Conservation (phyloP, 345 rosid genomes). For the Heritiera fomes region DNA sequence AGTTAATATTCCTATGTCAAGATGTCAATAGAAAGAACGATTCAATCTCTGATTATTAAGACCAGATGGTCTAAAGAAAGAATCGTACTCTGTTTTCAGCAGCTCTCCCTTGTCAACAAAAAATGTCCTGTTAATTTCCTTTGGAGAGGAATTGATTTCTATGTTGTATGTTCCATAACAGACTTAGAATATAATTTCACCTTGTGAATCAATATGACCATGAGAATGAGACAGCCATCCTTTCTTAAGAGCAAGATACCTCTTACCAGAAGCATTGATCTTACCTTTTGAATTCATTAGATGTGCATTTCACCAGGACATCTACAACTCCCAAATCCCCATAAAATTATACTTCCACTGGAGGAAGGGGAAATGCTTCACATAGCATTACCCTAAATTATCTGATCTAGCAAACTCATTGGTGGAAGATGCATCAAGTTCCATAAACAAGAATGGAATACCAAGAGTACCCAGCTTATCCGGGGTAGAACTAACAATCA, state of each 20-base stretch:
- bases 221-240: slow-evolving; percentile 69
- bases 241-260: slow-evolving; percentile 54
- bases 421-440: slow-evolving; percentile 55
- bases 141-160: slow-evolving; percentile 42
- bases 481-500: slow-evolving; percentile 51
- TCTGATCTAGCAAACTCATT: slow-evolving; percentile 75
- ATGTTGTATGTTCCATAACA: slow-evolving; percentile 65
- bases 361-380: slow-evolving; percentile 84
- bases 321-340: slow-evolving; percentile 97
- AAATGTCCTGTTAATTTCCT: slow-evolving; percentile 52
- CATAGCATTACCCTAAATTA: slow-evolving; percentile 83
- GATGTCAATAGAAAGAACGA: background rate
- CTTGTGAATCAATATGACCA: slow-evolving; percentile 54
- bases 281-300: slow-evolving; percentile 84
- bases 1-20: background rate
- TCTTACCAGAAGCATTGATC: slow-evolving; percentile 70
- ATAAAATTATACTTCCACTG: slow-evolving; percentile 84
- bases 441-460: slow-evolving; percentile 58
- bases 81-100: background rate
- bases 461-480: slow-evolving; percentile 58
- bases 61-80: background rate
- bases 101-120: slow-evolving; percentile 58
- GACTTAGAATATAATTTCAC: slow-evolving; percentile 66
- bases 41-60: background rate
- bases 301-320: slow-evolving; percentile 66